Evolutionary conservation across 2,329 filamentous ascomycete species (phyloP), one percentile per base, ranked within the genome.

Genomic region (Fusarium globosum): DNA sequence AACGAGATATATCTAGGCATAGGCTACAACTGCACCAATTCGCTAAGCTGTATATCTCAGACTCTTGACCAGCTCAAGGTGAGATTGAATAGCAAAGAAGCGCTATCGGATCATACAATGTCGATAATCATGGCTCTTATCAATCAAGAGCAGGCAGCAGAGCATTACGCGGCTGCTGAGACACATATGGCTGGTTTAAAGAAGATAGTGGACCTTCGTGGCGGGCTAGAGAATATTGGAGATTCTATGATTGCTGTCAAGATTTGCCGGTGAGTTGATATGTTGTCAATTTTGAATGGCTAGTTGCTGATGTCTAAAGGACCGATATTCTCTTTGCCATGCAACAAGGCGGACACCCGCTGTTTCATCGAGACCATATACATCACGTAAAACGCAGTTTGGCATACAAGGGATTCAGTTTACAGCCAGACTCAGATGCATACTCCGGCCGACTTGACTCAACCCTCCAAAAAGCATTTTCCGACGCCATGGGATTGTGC

Each of bases 241-340:
- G 45, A 68, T 36, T 20, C 2, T 10, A 14, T 51, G 4, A 15
- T 68, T 6, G 26, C 28, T 2, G 15, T 26, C 8, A 68, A 68
- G 2, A 43, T 43, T 0, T 68, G 65, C 12, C 36, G 64, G 64
- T 68, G 41, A 55, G 64, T 49, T 18, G 14, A 6, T 16, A 3
- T 8, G 1, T 10, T 11, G 33, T 48, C 26, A 14, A 15, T 5
- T 28, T 28, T 33, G 7, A 2, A n/a, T 23, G 15, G 4, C 1
- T 3, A 4, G 1, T 28, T 16, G 3, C 46, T 68, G 11, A 68
- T 16, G 1, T 6, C 2, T 6, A 2, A n/a, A 68, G 65, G 6
- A 68, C 65, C 11, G 65, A 68, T 36, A 63, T 68, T 20, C 16
- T 68, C 6, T 68, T 68, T 1, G 41, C 48, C 6, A 35, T 68